Conservation (phyloP, 139 green algal species). For the Klebsormidium nitens region DNA sequence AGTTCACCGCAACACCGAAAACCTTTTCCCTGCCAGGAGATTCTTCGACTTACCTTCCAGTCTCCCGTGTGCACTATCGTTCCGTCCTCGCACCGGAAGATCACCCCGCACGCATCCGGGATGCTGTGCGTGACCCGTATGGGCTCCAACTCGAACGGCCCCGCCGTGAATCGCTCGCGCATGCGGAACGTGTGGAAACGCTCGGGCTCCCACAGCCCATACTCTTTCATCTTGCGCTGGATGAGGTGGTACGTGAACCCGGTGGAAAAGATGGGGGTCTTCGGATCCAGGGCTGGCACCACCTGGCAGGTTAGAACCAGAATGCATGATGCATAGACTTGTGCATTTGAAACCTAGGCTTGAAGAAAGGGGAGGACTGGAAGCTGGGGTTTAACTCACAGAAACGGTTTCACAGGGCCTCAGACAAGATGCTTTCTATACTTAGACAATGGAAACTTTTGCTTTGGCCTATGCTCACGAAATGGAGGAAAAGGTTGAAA, state of each 20-base stretch:
- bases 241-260: slow-evolving; percentile 84
- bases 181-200: slow-evolving; percentile 65
- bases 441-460: no score
- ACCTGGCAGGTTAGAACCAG: slow-evolving; percentile 52
- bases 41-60: no score
- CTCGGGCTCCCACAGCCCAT: slow-evolving; percentile 75
- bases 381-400: no score
- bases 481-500: not conserved
- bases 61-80: slow-evolving; percentile 89
- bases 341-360: not conserved
- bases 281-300: slow-evolving; percentile 85
- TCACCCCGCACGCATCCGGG: slow-evolving; percentile 91
- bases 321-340: slow-evolving; percentile 5
- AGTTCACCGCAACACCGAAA: no score
- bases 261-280: slow-evolving; percentile 80
- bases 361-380: not conserved
- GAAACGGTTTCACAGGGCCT: no score
- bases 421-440: no score
- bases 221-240: slow-evolving; percentile 79
- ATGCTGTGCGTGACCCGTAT: slow-evolving; percentile 96
- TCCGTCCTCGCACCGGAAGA: slow-evolving; percentile 79
- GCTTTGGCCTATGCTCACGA: no score
- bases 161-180: slow-evolving; percentile 35
- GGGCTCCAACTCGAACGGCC: slow-evolving; percentile 58
- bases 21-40: no score